Conservation (phyloP, 345 rosid species). For the Erysimum cheiranthoides region DNA sequence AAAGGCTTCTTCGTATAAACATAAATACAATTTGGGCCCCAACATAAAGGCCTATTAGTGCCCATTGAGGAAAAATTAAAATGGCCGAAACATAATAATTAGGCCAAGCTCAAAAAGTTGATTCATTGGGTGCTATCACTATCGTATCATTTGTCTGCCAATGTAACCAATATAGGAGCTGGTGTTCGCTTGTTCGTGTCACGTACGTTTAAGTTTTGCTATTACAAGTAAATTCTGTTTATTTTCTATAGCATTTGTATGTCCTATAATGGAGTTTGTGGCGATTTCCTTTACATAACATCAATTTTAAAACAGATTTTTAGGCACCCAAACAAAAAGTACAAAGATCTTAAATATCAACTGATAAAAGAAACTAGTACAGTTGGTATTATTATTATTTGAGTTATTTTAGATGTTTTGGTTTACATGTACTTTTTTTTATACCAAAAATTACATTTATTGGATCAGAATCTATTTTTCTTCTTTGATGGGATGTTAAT, state of each 20-base stretch:
- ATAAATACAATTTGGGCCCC: background rate
- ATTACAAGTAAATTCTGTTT: background rate
- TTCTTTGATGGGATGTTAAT: no score
- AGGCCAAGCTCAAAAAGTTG: no score
- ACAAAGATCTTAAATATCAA: background rate
- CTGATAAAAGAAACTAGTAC: background rate
- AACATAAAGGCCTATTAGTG: background rate
- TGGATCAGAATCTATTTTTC: no score
- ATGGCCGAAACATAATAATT: no score
- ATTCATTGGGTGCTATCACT: no score
- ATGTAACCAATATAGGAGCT: constrained; percentile 5
- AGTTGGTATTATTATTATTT: background rate
- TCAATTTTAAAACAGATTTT: background rate
- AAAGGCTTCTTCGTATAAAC: background rate
- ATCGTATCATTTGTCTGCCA: background rate
- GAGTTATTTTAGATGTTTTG: no score
- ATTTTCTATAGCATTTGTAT: background rate
- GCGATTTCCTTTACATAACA: background rate
- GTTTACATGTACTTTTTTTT: no score
- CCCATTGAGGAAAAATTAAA: no score
- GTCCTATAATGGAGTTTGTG: background rate
- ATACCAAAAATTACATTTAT: no score
- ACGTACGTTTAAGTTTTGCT: constrained; percentile 16
- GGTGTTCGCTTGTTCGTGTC: background rate
- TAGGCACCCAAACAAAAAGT: background rate